Evolutionary conservation across 768 basidiomycete species (phyloP), one percentile per base, ranked within the genome.

Genomic region (Gloeostereum incarnatum): DNA sequence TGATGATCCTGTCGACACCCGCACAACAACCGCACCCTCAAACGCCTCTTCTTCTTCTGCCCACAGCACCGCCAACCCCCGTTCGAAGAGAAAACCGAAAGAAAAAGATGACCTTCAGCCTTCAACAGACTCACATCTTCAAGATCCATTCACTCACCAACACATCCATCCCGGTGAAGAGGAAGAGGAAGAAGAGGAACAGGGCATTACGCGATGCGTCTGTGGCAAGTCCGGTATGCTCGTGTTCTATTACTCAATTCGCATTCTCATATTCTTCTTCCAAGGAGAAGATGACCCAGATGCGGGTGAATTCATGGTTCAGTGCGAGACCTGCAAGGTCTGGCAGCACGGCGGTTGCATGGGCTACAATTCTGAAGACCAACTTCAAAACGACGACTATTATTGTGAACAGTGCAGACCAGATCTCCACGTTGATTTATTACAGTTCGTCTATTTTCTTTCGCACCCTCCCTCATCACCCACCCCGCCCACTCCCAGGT

Each of bases 301-400:
- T 55, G 88, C 86, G 36, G 88, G 90, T 34, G 92, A 90, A 57
- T 88, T 94, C 64, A 96, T 97, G 89, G 90, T 97, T 36, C 86
- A 91, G 58, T 99, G 94, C 62, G 94, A 98, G 62, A 81, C 70
- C 31, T 99, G 94, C 67, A 87, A 92, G 52, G 89, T 88, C 39
- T 99, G 94, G 94, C 94, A 99, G 61, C 94, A 99, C 56, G 92
- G 92, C 3, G 70, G 81, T 7, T 99, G 96, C 63, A 90, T 99
- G 78, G 94, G 92, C 29, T 87, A 86, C 57, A 79, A 86, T 47
- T 74, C 75, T 23, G 80, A 84, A 52, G 78, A 78, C 50, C 71
- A 76, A 49, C 71, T 84, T 30, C 78, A 75, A 52, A 71, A 75
- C 55, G 75, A 75, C 46, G 82, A 90, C 58, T 98, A 98, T 59